Base-by-base conservation (phyloP, 1,284 basidiomycete genomes). In the Ganoderma lucidum region DNA sequence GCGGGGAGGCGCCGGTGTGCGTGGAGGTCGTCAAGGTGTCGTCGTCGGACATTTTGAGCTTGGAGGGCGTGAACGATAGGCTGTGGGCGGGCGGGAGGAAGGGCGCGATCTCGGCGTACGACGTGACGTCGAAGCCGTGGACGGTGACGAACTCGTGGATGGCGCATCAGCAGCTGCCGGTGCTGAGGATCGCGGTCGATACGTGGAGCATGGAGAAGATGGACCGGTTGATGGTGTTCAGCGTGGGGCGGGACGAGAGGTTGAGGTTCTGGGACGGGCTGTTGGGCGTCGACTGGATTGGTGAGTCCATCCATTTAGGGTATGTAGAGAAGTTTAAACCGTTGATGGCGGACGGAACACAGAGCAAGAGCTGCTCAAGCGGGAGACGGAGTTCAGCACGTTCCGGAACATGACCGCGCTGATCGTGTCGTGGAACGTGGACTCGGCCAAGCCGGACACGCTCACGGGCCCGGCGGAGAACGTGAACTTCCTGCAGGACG, bases 381-480 rank as follows among this genome's bases (percentile, higher is more conserved):
- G 90, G 28, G 95, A 97, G 79, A 80, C 83, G 0, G 84, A 91
- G 32, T 99, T 93, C 81, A 95, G 93, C 79, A 87, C 87, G 6
- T 96, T 93, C 84, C 87, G 95, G 41, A 83, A 92, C 28, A 81
- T 98, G 71, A 93, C 88, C 12, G 84, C 94, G 0, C 89, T 99
- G n/a, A 86, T 96, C 44, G 88, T 96, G 53, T 93, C 96, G 0
- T 99, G 95, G 96, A 99, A 99, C 79, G 90, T 96, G 64, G 97
- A 97, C 79, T 93, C 96, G 0, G 90, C 92, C 3, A 91, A 92
- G 72, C 97, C 97, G 0, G 90, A 91, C 53, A 84, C 92, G 17
- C 83, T 99, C 23, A 83, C 80, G 0, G 87, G 88, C 10, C 84
- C 85, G 23, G 76, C 84, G 1, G 89, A 88, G 37, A 97, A 96